phyloP scores from a whole-genome alignment of 768 basidiomycete genomes.

The Tricholomella constricta region DNA sequence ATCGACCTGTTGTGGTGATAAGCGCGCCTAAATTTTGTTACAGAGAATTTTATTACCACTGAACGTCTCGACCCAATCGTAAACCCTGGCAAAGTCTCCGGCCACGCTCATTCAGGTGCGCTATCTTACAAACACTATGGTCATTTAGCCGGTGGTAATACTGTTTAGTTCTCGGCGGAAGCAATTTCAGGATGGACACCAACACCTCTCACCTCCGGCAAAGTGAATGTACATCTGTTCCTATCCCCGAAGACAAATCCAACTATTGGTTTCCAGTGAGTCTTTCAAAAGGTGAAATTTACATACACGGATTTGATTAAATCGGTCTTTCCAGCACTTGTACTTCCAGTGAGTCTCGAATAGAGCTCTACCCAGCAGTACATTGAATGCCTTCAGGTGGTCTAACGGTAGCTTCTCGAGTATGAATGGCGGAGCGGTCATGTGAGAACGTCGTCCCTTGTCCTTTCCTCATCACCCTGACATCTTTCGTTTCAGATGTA shows the following conservation, averaged over 20 bases:
- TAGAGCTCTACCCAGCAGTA: not conserved
- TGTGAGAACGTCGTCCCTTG: slow-evolving; percentile 31
- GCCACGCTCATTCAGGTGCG: slow-evolving; percentile 50
- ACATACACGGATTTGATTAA: not conserved
- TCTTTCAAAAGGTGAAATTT: slow-evolving; percentile 10
- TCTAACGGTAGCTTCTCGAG: slow-evolving; percentile 49
- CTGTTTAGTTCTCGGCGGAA: slow-evolving; percentile 40
- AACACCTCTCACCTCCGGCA: slow-evolving; percentile 43
- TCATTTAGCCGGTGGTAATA: not conserved
- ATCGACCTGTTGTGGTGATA: slow-evolving; percentile 1
- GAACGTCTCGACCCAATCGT: slow-evolving; percentile 55
- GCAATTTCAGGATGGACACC: slow-evolving; percentile 47
- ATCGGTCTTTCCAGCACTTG: slow-evolving; percentile 38
- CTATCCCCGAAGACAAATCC: slow-evolving; percentile 55
- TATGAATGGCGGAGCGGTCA: slow-evolving; percentile 44
- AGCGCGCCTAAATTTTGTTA: not conserved
- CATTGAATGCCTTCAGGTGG: slow-evolving; percentile 33
- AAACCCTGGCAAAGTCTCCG: slow-evolving; percentile 44
- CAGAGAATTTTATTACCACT: slow-evolving; percentile 46
- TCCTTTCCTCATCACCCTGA: not conserved
- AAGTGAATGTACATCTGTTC: slow-evolving; percentile 55
- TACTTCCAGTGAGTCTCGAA: slow-evolving; percentile 47
- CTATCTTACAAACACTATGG: not conserved
- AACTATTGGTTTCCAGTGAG: slow-evolving; percentile 55
- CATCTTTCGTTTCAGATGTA: slow-evolving; percentile 29